These are phyloP conservation scores for Globisporangium orthogonon DNA, from an alignment of 352 stramenopile genomes.

Conservation along the genomic window DNA sequence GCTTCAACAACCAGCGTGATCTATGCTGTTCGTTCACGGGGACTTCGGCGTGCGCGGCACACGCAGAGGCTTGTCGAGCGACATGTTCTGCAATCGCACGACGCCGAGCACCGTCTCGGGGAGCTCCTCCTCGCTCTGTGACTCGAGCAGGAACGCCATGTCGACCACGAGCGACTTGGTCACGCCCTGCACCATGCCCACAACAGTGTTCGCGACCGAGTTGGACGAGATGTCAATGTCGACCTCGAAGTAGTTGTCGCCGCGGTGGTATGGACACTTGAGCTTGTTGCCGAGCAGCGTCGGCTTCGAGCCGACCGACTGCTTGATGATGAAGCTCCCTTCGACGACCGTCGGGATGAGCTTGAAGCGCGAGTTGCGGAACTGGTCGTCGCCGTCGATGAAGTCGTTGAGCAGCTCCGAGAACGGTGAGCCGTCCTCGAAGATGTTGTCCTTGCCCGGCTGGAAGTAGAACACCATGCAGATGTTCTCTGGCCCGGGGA, in stretches of 20 bases:
- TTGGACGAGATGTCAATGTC: slow-evolving; percentile 94
- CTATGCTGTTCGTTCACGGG: neutral
- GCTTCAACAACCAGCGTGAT: no score
- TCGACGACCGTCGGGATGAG: slow-evolving; percentile 96
- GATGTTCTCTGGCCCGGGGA: slow-evolving; percentile 71
- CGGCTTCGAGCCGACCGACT: slow-evolving; percentile 93
- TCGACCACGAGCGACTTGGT: slow-evolving; percentile 88
- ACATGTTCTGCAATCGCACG: slow-evolving; percentile 79
- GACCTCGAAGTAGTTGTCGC: slow-evolving; percentile 94
- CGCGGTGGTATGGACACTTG: slow-evolving; percentile 82
- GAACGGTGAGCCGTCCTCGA: slow-evolving; percentile 85
- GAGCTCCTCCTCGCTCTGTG: slow-evolving; percentile 82
- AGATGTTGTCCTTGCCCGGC: slow-evolving; percentile 64
- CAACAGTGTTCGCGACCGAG: slow-evolving; percentile 86
- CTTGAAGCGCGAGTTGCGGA: slow-evolving; percentile 97
- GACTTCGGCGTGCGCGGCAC: slow-evolving; percentile 21
- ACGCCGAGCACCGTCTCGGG: slow-evolving; percentile 75
- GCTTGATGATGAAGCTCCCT: slow-evolving; percentile 95
- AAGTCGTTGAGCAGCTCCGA: slow-evolving; percentile 88
- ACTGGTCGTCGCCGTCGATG: slow-evolving; percentile 92
- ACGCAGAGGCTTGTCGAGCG: slow-evolving; percentile 66
- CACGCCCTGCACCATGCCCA: slow-evolving; percentile 86
- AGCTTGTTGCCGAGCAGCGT: slow-evolving; percentile 97
- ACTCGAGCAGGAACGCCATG: slow-evolving; percentile 85
- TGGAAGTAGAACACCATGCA: slow-evolving; percentile 88